Evolutionary conservation across 305 asterid genomes (phyloP).

Genomic region (Solanum hybrid): DNA sequence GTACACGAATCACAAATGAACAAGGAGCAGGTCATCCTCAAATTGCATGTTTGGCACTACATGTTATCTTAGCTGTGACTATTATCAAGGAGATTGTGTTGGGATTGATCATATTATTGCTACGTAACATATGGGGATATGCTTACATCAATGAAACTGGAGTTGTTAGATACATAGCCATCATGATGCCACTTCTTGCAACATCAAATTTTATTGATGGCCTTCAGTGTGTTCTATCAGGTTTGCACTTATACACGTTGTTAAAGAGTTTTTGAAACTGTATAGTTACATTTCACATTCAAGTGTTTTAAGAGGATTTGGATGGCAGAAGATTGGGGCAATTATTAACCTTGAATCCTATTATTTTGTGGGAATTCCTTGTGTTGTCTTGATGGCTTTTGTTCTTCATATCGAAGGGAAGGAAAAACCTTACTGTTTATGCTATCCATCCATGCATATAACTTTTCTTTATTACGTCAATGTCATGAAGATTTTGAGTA

Average conservation of each 20-base stretch:
- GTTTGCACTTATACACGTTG: constrained; percentile 5
- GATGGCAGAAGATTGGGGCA: constrained; percentile 73
- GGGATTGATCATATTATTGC: constrained; percentile 31
- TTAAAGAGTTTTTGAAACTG: not conserved
- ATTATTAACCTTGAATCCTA: constrained; percentile 65
- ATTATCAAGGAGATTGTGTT: constrained; percentile 39
- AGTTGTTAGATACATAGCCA: constrained; percentile 50
- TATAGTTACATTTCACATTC: not conserved
- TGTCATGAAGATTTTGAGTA: not conserved
- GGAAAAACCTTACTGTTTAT: constrained; percentile 12
- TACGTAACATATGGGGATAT: constrained; percentile 49
- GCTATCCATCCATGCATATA: not conserved
- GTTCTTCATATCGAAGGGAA: constrained; percentile 51
- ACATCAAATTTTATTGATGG: constrained; percentile 59
- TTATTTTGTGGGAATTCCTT: constrained; percentile 70
- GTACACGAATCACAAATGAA: too few species aligned
- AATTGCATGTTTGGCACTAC: too few species aligned
- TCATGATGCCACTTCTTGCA: constrained; percentile 69
- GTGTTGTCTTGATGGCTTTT: constrained; percentile 52
- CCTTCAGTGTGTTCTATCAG: constrained; percentile 72
- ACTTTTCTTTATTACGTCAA: not conserved
- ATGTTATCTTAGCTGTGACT: constrained; percentile 27
- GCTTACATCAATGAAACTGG: constrained; percentile 55
- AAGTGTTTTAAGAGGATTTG: constrained; percentile 72
- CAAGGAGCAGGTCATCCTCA: too few species aligned